Evolutionary conservation across 345 rosid genomes (phyloP).

Genomic region (Pistacia vera): DNA sequence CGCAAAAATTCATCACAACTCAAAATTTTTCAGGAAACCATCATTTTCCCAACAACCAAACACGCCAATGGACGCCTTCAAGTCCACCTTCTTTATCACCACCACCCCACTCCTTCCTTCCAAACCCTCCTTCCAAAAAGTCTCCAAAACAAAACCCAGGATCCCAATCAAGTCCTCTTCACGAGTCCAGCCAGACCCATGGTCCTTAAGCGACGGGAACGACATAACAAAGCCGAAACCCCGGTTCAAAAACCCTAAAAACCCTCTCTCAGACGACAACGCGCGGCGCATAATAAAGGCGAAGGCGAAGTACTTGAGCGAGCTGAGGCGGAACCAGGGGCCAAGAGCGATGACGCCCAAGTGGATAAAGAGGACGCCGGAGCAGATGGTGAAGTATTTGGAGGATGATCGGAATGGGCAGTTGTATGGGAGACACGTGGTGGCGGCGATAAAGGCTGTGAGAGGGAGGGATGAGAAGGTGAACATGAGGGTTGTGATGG

Average conservation of each 20-base stretch:
- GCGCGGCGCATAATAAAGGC: constrained; percentile 82
- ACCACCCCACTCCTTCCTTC: constrained; percentile 29
- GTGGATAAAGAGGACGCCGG: constrained; percentile 87
- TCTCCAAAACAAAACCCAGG: constrained; percentile 18
- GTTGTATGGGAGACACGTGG: constrained; percentile 79
- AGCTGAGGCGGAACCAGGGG: constrained; percentile 75
- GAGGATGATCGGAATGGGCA: constrained; percentile 76
- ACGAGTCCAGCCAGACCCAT: constrained; percentile 63
- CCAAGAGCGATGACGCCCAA: constrained; percentile 69
- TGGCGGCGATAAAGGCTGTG: constrained; percentile 80
- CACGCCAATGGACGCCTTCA: constrained; percentile 37
- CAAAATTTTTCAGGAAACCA: not conserved
- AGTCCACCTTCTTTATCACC: constrained; percentile 42
- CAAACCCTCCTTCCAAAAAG: constrained; percentile 24
- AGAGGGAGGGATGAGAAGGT: constrained; percentile 50
- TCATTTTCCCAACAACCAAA: constrained; percentile 5
- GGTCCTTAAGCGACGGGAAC: constrained; percentile 78
- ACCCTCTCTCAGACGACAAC: constrained; percentile 76
- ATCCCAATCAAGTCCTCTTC: constrained; percentile 37
- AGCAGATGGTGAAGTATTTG: constrained; percentile 87
- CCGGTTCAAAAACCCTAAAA: constrained; percentile 58
- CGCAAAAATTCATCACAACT: not conserved
- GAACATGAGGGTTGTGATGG: constrained; percentile 70
- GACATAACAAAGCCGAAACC: constrained; percentile 66
- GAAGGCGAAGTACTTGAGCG: constrained; percentile 72